These are phyloP conservation scores for Coniella vitis DNA, from an alignment of 2,329 filamentous ascomycete species.

Conservation along the genomic window DNA sequence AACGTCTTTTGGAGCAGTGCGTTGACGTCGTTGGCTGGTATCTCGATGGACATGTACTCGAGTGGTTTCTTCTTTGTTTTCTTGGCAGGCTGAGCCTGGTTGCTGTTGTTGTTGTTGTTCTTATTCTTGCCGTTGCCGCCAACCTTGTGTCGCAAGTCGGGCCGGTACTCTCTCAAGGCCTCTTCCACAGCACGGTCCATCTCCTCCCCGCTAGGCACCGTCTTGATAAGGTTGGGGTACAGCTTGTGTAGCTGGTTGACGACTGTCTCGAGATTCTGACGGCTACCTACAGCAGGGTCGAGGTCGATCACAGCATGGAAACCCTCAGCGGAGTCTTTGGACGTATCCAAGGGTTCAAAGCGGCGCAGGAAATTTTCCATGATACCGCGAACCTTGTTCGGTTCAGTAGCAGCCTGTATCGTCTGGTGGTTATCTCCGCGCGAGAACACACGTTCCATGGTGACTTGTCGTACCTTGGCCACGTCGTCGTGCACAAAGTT, in stretches of 20 bases:
- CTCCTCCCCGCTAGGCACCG: constrained; percentile 63
- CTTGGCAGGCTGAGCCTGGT: constrained; percentile 21
- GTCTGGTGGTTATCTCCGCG: constrained; percentile 97
- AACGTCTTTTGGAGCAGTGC: constrained; percentile 66
- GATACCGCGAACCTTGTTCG: constrained; percentile 71
- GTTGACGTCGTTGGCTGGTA: constrained; percentile 36
- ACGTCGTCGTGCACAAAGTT: constrained; percentile 82
- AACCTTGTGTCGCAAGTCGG: constrained; percentile 69
- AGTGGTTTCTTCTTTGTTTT: constrained; percentile 41
- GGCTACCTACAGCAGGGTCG: constrained; percentile 68
- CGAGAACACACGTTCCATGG: constrained; percentile 69
- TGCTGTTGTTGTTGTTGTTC: constrained; percentile 32
- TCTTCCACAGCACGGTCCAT: constrained; percentile 73
- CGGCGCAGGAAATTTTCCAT: constrained; percentile 91
- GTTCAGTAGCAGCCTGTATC: constrained; percentile 74
- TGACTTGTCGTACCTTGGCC: constrained; percentile 65
- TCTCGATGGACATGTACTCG: constrained; percentile 50
- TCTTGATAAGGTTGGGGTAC: constrained; percentile 69
- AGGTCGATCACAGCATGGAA: constrained; percentile 86
- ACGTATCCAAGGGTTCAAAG: constrained; percentile 70
- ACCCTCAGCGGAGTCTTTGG: constrained; percentile 63
- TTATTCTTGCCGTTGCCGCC: constrained; percentile 47
- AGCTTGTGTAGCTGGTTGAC: constrained; percentile 63
- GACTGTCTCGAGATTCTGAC: constrained; percentile 77
- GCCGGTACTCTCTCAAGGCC: constrained; percentile 70